Conservation (phyloP, 176 grass and related monocot genomes). For the Oryza rufipogon region DNA sequence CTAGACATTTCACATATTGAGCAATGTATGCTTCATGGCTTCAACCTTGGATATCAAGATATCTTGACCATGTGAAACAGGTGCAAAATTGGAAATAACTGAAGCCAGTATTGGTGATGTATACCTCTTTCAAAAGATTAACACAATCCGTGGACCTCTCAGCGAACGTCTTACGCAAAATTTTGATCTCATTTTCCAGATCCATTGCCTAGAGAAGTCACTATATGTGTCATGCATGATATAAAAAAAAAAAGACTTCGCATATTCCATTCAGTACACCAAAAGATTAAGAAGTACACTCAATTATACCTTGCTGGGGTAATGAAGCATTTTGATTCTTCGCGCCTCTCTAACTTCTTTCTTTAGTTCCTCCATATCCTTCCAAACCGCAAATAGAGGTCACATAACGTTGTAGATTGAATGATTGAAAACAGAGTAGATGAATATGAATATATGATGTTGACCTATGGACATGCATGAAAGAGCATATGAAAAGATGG, state of each 20-base stretch:
- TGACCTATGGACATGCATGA: constrained; percentile 12
- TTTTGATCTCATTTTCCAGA: constrained; percentile 79
- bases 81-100: neutral
- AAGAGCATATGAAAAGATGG: neutral
- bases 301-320: constrained; percentile 75
- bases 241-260: neutral
- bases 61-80: constrained; percentile 7
- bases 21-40: neutral
- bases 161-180: constrained; percentile 59
- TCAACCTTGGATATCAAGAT: constrained; percentile 11
- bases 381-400: constrained; percentile 38
- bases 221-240: constrained; percentile 6
- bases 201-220: constrained; percentile 75
- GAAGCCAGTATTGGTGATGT: constrained; percentile 9
- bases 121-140: constrained; percentile 88
- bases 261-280: neutral
- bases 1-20: neutral
- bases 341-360: constrained; percentile 80
- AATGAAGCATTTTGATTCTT: constrained; percentile 96
- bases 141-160: constrained; percentile 67
- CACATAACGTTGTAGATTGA: neutral
- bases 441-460: neutral
- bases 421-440: constrained; percentile 12
- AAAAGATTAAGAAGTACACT: neutral
- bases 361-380: constrained; percentile 76